Conservation (phyloP, 2,329 filamentous ascomycete species). For the Penicillium sp. region DNA sequence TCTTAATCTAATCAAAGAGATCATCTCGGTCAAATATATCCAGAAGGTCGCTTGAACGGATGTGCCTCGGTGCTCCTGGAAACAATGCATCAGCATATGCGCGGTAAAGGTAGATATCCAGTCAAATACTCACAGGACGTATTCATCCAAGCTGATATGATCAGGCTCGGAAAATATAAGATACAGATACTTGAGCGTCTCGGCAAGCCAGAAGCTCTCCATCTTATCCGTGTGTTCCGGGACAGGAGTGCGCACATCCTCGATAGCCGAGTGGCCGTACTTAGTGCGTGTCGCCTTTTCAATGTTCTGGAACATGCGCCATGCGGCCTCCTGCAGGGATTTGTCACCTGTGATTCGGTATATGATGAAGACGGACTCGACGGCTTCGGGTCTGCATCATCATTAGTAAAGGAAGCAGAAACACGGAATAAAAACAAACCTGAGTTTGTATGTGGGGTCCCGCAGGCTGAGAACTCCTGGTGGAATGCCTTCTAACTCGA, state of each 20-base stretch:
- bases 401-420: not conserved
- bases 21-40: not conserved
- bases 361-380: slow-evolving; percentile 58
- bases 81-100: not conserved
- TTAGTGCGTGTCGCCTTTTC: slow-evolving; percentile 42
- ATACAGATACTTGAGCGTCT: slow-evolving; percentile 45
- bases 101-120: not conserved
- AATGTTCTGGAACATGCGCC: slow-evolving; percentile 48
- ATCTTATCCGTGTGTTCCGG: slow-evolving; percentile 36
- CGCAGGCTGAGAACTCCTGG: slow-evolving; percentile 27
- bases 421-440: slow-evolving; percentile 18
- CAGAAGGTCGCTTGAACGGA: slow-evolving; percentile 31
- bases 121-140: slow-evolving; percentile 34
- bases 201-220: slow-evolving; percentile 46
- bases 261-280: slow-evolving; percentile 42
- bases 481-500: slow-evolving; percentile 20
- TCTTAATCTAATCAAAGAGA: not conserved
- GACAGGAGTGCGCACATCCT: slow-evolving; percentile 35
- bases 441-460: slow-evolving; percentile 29
- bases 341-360: slow-evolving; percentile 56
- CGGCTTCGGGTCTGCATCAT: slow-evolving; percentile 48
- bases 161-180: slow-evolving; percentile 42
- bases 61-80: slow-evolving; percentile 40
- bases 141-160: slow-evolving; percentile 41
- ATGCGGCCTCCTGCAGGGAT: slow-evolving; percentile 43